A percentile compares a stretch with the other conserved stretches of the same genome.
phyloP scores from a whole-genome alignment of 495 filamentous ascomycete species.

The Bombardia bombarda region DNA sequence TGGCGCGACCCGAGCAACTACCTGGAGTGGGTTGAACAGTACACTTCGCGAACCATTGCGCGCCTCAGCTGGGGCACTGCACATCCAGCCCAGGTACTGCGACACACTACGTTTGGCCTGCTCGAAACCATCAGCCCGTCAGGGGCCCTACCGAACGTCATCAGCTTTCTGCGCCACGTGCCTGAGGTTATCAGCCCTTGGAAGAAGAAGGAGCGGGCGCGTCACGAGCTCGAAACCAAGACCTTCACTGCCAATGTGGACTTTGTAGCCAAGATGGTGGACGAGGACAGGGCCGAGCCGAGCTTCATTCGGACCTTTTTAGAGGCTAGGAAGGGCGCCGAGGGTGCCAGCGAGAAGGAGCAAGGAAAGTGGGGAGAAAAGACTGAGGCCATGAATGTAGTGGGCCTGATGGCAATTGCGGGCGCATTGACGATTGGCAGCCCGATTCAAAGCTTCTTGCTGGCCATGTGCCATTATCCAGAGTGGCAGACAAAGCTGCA shows the following conservation, averaged over 20 bases:
- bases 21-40: slow-evolving; percentile 49
- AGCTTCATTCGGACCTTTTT: slow-evolving; percentile 41
- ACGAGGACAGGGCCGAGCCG: slow-evolving; percentile 17
- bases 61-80: slow-evolving; percentile 50
- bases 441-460: slow-evolving; percentile 47
- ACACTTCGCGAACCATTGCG: slow-evolving; percentile 51
- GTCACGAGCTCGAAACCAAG: slow-evolving; percentile 30
- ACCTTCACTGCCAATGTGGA: slow-evolving; percentile 32
- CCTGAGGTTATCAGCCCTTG: slow-evolving; percentile 39
- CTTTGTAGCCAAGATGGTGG: slow-evolving; percentile 27
- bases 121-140: slow-evolving; percentile 50
- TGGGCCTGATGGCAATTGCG: slow-evolving; percentile 42
- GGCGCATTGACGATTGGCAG: slow-evolving; percentile 40
- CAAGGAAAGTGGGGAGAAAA: slow-evolving; percentile 12
- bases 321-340: slow-evolving; percentile 14
- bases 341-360: slow-evolving; percentile 6
- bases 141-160: slow-evolving; percentile 45
- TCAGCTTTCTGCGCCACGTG: slow-evolving; percentile 37
- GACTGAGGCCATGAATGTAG: slow-evolving; percentile 33
- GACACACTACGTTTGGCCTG: slow-evolving; percentile 48
- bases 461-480: slow-evolving; percentile 54
- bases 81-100: slow-evolving; percentile 37
- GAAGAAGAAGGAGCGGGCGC: slow-evolving; percentile 39
- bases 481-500: slow-evolving; percentile 46
- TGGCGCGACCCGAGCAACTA: slow-evolving; percentile 36